phyloP scores from a whole-genome alignment of 768 basidiomycete genomes.

The Collybia nuda region DNA sequence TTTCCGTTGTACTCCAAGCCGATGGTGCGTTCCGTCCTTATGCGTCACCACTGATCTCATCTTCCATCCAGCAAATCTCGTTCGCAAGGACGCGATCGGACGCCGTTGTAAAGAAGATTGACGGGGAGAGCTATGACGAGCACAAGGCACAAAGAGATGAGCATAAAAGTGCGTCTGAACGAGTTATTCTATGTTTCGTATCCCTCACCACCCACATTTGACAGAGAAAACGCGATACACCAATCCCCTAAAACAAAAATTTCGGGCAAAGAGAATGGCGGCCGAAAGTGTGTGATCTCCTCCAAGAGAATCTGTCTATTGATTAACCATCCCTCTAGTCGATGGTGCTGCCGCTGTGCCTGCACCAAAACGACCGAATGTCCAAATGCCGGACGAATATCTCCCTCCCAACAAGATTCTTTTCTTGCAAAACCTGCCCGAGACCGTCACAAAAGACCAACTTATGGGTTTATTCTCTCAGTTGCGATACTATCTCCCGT shows the following conservation, averaged over 20 bases:
- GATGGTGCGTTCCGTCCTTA: constrained; percentile 63
- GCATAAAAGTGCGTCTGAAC: constrained; percentile 71
- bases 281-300: constrained; percentile 61
- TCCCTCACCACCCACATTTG: constrained; percentile 5
- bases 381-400: constrained; percentile 99
- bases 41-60: constrained; percentile 2
- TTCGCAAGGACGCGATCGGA: constrained; percentile 91
- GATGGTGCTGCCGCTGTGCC: constrained; percentile 68
- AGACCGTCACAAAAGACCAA: constrained; percentile 89
- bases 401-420: constrained; percentile 99
- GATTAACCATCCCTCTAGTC: constrained; percentile 38
- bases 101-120: constrained; percentile 78
- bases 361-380: constrained; percentile 73
- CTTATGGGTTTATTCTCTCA: constrained; percentile 90
- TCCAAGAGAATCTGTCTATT: background rate
- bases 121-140: constrained; percentile 63
- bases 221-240: constrained; percentile 80
- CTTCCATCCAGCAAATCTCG: constrained; percentile 76
- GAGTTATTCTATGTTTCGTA: background rate
- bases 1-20: constrained; percentile 97
- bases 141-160: constrained; percentile 76
- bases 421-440: constrained; percentile 96
- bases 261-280: constrained; percentile 77
- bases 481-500: constrained; percentile 34
- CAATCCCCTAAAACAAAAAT: constrained; percentile 89